A percentile compares a stretch with the other conserved stretches of the same genome.
Conservation (phyloP, 805 yeast species). For the Cyberlindnera petersonii region DNA sequence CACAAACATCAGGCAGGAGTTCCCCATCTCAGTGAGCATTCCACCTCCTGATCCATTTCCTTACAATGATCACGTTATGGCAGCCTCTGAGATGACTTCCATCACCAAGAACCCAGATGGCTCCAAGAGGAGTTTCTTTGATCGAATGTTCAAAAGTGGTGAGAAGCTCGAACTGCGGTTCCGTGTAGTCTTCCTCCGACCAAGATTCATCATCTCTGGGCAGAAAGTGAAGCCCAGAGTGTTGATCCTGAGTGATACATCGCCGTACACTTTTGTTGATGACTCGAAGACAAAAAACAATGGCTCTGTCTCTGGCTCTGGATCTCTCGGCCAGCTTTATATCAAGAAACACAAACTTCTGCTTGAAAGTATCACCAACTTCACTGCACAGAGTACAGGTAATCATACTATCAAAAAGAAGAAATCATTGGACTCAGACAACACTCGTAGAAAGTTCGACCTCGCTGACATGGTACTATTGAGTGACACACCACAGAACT, state of each 20-base stretch:
- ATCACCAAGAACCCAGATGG: slow-evolving; percentile 8
- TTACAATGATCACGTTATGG: slow-evolving; percentile 7
- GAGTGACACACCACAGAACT: background rate
- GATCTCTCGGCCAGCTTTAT: no score
- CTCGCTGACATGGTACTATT: slow-evolving; percentile 3
- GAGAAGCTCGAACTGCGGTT: background rate
- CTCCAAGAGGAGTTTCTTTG: background rate
- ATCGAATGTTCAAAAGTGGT: background rate
- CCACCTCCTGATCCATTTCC: slow-evolving; percentile 13
- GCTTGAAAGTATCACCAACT: background rate
- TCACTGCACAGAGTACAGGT: background rate
- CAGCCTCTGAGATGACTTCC: slow-evolving; percentile 3
- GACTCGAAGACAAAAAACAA: slow-evolving; percentile 1
- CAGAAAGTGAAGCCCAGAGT: background rate
- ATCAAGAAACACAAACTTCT: slow-evolving; percentile 1
- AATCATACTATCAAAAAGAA: background rate
- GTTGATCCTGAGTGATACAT: background rate
- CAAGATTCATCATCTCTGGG: slow-evolving; percentile 7
- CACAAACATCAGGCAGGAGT: slow-evolving; percentile 1
- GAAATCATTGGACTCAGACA: background rate
- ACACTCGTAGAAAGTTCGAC: background rate
- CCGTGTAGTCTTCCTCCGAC: slow-evolving; percentile 5
- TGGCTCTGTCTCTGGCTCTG: no score
- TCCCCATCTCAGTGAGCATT: slow-evolving; percentile 7
- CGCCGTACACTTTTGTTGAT: slow-evolving; percentile 4